Conservation (phyloP, 2,329 filamentous ascomycete genomes). For the Monilinia laxa region DNA sequence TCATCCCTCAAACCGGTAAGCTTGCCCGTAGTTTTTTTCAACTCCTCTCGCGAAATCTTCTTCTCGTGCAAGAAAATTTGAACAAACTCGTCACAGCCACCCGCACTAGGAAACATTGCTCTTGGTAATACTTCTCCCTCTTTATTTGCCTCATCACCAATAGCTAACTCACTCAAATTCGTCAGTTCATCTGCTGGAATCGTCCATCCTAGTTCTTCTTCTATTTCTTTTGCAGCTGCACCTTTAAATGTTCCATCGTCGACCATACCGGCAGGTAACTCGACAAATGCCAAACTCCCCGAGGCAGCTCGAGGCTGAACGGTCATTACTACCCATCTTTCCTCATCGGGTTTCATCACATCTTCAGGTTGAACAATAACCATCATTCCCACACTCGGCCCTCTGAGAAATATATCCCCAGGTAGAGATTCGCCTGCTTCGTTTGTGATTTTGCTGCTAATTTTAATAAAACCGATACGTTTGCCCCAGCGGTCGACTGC, state of each 20-base stretch:
- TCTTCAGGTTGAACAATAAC: conserved; percentile 50
- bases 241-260: conserved; percentile 57
- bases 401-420: conserved; percentile 56
- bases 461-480: conserved; percentile 58
- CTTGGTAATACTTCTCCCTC: conserved; percentile 42
- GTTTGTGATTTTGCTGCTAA: conserved; percentile 52
- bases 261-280: conserved; percentile 61
- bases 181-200: conserved; percentile 52
- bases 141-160: conserved; percentile 45
- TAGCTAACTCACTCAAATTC: conserved; percentile 55
- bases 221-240: conserved; percentile 58
- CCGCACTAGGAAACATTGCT: conserved; percentile 58
- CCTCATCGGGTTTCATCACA: conserved; percentile 40
- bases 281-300: conserved; percentile 54
- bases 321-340: conserved; percentile 58
- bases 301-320: conserved; percentile 58
- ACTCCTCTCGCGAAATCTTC: conserved; percentile 49
- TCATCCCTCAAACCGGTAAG: conserved; percentile 57
- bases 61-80: conserved; percentile 58
- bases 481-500: conserved; percentile 53
- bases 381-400: conserved; percentile 61
- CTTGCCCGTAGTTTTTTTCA: conserved; percentile 56
- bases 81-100: conserved; percentile 61
- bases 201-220: conserved; percentile 58
- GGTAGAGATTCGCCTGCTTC: conserved; percentile 51